These are phyloP conservation scores for Helicostylum pulchrum DNA, from an alignment of 192 early-diverging fungal genomes.

Conservation along the genomic window DNA sequence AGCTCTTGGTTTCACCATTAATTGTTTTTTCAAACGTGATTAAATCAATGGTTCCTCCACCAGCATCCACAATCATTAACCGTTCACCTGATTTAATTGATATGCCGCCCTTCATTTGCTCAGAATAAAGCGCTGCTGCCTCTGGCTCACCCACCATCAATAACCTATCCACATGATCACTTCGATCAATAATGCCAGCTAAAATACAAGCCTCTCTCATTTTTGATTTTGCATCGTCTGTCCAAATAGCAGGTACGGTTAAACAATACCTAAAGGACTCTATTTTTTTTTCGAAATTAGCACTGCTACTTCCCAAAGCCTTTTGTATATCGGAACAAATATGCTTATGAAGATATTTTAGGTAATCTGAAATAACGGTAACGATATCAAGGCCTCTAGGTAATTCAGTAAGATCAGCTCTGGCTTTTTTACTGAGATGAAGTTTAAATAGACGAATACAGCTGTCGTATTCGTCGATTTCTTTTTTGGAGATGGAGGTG, in stretches of 20 bases:
- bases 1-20: too few relatives aligned
- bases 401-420: background rate
- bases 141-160: conserved; percentile 38
- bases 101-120: conserved; percentile 43
- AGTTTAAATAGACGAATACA: too few relatives aligned
- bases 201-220: conserved; percentile 47
- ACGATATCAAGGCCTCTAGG: conserved; percentile 42
- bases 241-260: conserved; percentile 51
- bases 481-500: too few relatives aligned
- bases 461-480: too few relatives aligned
- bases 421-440: too few relatives aligned
- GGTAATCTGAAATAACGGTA: conserved; percentile 49
- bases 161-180: conserved; percentile 41
- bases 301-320: conserved; percentile 22
- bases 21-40: conserved; percentile 34
- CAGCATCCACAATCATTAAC: conserved; percentile 52
- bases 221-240: conserved; percentile 41
- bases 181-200: conserved; percentile 39
- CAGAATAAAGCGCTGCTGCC: conserved; percentile 46
- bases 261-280: conserved; percentile 44
- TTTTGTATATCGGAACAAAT: conserved; percentile 32
- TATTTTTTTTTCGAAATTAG: conserved; percentile 29
- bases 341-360: conserved; percentile 40
- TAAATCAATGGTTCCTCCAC: conserved; percentile 54
- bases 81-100: conserved; percentile 38